Evolutionary conservation across 352 stramenopile species (phyloP).

Genomic region (Globisporangium perplexum): DNA sequence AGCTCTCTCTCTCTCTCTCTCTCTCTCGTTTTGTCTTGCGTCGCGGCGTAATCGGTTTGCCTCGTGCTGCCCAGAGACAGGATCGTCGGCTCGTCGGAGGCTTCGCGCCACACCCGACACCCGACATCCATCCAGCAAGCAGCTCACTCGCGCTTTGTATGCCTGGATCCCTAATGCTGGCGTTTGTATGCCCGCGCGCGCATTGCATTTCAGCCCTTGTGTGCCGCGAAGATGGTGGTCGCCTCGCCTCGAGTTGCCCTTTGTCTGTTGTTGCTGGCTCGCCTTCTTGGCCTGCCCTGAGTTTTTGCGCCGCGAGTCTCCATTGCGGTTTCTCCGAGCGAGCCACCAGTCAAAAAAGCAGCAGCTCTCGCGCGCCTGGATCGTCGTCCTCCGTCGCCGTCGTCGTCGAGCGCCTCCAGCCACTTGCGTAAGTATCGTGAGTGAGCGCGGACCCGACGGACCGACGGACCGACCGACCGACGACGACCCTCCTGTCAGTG

Average conservation of each 20-base stretch:
- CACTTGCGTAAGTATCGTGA: slow-evolving; percentile 20
- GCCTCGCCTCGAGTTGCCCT: neutral
- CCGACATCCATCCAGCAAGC: too few relatives aligned
- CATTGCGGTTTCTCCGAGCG: slow-evolving; percentile 10
- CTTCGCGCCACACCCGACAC: too few relatives aligned
- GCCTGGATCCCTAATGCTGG: slow-evolving; percentile 5
- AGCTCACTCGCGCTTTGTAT: slow-evolving; percentile 11
- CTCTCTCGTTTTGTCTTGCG: too few relatives aligned
- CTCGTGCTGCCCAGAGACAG: too few relatives aligned
- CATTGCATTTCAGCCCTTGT: slow-evolving; percentile 4
- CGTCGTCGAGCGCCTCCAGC: slow-evolving; percentile 2
- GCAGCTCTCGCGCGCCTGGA: neutral
- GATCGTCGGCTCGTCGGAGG: neutral
- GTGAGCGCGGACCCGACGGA: slow-evolving; percentile 5
- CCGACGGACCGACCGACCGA: neutral
- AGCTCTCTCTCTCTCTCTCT: too few relatives aligned
- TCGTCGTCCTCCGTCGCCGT: neutral
- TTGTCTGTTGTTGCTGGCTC: neutral
- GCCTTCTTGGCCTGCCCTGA: too few relatives aligned
- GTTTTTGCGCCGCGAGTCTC: slow-evolving; percentile 10
- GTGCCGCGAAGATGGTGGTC: slow-evolving; percentile 12
- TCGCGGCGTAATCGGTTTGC: too few relatives aligned
- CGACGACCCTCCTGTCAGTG: too few relatives aligned
- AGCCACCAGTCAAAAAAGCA: slow-evolving; percentile 3
- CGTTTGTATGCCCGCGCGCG: slow-evolving; percentile 5